Evolutionary conservation across 2,329 filamentous ascomycete genomes (phyloP), one percentile per base, ranked within the genome.

Genomic region (Chaetoscypha palmicola): DNA sequence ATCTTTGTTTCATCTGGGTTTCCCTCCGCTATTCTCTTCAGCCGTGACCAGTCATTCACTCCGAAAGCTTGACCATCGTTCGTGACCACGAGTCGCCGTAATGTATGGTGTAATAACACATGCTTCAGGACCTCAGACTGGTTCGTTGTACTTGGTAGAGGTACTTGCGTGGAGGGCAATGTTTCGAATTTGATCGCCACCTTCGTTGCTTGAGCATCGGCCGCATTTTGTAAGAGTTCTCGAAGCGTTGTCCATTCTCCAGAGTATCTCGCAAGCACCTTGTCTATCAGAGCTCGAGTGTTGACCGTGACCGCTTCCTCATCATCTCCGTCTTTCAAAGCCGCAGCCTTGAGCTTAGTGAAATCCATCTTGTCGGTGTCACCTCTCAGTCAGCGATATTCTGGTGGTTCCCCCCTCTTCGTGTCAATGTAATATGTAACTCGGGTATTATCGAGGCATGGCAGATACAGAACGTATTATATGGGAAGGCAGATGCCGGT

Each of bases 1-100:
- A 98, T 98, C 71, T 98, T 98, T 36, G 90, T 97, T 68, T 98
- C 92, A 64, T 98, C 92, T 0, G 92, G 92, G 60, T 98, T 98
- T 36, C 92, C 94, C 64, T 98, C 92, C n/a, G 92, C 94, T 51
- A 98, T 98, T 49, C 91, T 81, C 71, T 97, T 97, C 52, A 98
- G 64, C 42, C 92, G 78, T 35, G 81, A 81, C 92, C 92, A 98
- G 65, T 98, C 92, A 14, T 89, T 94, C 57, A 84, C 77, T 40
- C 80, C 84, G 60, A 98, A 98, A 0, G 87, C 76, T 52, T 87
- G 77, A 26, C 92, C 92, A 66, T 98, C 84, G 59, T 98, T 98
- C 49, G 88, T 85, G 5, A 97, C 90, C 8, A 96, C 73, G n/a
- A 97, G 71, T 32, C 90, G 81, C 50, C 83, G 82, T 44, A 97